Conservation (phyloP, 176 grass and related monocot genomes). For the Zizania latifolia region DNA sequence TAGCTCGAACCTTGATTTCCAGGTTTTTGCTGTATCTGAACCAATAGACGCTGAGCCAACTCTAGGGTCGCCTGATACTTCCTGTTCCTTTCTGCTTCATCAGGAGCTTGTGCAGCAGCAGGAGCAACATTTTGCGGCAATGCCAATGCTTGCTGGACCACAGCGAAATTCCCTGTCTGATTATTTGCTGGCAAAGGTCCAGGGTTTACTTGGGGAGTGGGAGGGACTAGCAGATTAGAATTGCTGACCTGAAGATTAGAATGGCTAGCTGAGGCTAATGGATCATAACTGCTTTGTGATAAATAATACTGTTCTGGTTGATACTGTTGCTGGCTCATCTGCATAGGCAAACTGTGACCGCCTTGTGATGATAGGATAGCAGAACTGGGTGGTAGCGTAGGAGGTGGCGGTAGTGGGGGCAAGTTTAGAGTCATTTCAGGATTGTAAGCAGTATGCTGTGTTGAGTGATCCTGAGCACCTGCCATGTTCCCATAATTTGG, state of each 20-base stretch:
- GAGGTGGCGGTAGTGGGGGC: conserved; percentile 30
- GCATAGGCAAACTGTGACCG: conserved; percentile 32
- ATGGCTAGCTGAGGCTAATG: conserved; percentile 16
- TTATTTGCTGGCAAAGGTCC: conserved; percentile 35
- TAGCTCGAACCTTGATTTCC: conserved; percentile 50
- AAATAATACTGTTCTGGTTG: conserved; percentile 42
- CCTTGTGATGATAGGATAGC: conserved; percentile 26
- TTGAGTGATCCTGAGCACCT: conserved; percentile 28
- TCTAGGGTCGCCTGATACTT: conserved; percentile 84
- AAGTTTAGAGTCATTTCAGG: conserved; percentile 44
- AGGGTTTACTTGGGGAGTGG: conserved; percentile 26
- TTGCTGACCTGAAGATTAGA: conserved; percentile 34
- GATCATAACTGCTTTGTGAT: conserved; percentile 38
- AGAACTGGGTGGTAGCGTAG: conserved; percentile 16
- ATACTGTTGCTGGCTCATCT: conserved; percentile 55
- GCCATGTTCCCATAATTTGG: conserved; percentile 30
- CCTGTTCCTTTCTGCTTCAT: conserved; percentile 83
- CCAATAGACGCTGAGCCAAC: conserved; percentile 74
- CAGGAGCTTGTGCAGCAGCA: conserved; percentile 38
- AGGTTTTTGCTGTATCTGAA: conserved; percentile 58
- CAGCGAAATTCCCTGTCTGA: conserved; percentile 33
- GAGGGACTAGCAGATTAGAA: conserved; percentile 17
- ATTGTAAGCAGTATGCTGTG: conserved; percentile 40
- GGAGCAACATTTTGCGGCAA: conserved; percentile 36
- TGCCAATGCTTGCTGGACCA: conserved; percentile 18